These are phyloP conservation scores for Anisodus tanguticus DNA, from an alignment of 257 asterid genomes.

Conservation along the genomic window DNA sequence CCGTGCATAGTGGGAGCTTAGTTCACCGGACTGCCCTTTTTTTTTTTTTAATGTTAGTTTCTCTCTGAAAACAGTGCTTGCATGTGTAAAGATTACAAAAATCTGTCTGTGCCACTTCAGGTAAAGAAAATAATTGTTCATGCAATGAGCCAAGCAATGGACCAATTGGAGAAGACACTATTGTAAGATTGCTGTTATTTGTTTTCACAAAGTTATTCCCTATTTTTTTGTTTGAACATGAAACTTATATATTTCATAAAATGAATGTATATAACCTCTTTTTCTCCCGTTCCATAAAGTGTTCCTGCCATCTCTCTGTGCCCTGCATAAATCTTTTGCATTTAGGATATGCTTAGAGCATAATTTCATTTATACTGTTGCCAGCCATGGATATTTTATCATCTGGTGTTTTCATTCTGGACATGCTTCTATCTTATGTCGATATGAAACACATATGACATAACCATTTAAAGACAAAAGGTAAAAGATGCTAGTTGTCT, in stretches of 20 bases:
- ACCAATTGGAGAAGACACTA: constrained; percentile 28
- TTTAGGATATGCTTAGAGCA: neutral
- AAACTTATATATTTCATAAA: neutral
- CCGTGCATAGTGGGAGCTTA: too few species aligned
- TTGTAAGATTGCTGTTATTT: constrained; percentile 24
- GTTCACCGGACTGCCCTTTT: too few species aligned
- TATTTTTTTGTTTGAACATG: neutral
- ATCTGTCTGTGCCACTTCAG: neutral
- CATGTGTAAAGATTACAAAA: neutral
- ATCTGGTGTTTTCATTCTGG: neutral
- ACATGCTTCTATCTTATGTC: neutral
- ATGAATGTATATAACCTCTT: neutral
- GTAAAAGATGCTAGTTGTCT: neutral
- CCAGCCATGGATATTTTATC: neutral
- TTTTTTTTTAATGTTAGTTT: neutral
- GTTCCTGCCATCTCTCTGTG: neutral
- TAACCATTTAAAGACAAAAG: constrained; percentile 3
- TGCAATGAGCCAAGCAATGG: constrained; percentile 32
- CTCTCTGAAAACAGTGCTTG: neutral
- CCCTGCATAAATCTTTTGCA: neutral
- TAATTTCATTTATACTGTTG: neutral
- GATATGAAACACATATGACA: neutral
- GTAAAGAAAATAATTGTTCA: constrained; percentile 36
- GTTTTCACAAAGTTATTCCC: constrained; percentile 18
- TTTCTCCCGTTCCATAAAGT: neutral